A percentile compares a stretch with the other conserved stretches of the same genome.
These are phyloP conservation scores for Nakazawaea wickerhamii DNA, from an alignment of 805 yeast genomes.

Conservation along the genomic window DNA sequence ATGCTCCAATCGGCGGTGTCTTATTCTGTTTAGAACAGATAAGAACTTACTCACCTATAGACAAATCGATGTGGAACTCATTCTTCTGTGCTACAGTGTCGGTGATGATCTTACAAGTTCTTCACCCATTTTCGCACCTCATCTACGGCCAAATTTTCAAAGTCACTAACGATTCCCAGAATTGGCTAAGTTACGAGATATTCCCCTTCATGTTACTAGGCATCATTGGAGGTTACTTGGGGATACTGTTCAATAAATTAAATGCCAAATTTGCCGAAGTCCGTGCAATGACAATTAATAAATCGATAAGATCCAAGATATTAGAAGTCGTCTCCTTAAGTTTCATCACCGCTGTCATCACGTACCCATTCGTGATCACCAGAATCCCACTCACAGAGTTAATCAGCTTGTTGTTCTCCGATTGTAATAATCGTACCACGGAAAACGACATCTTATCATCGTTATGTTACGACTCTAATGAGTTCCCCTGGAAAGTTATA, in stretches of 20 bases:
- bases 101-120: conserved; percentile 49
- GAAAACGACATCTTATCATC: conserved; percentile 3
- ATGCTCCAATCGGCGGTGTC: conserved; percentile 86
- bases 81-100: conserved; percentile 76
- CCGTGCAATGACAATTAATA: conserved; percentile 23
- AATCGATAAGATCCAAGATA: conserved; percentile 25
- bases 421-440: conserved; percentile 36
- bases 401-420: conserved; percentile 61
- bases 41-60: conserved; percentile 57
- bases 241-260: conserved; percentile 44
- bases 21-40: conserved; percentile 68
- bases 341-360: conserved; percentile 44
- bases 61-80: conserved; percentile 73
- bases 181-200: conserved; percentile 68
- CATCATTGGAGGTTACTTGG: conserved; percentile 61
- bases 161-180: conserved; percentile 55
- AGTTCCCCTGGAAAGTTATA: conserved; percentile 31
- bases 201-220: conserved; percentile 73
- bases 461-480: conserved; percentile 22
- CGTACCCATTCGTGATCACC: conserved; percentile 51
- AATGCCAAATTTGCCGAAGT: conserved; percentile 38
- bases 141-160: conserved; percentile 41
- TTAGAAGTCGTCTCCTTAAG: conserved; percentile 47
- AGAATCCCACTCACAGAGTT: conserved; percentile 50
- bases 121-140: conserved; percentile 45